A percentile compares a stretch with the other conserved stretches of the same genome.
Conservation (phyloP, 2,329 filamentous ascomycete species). For the Cladophialophora bantiana region DNA sequence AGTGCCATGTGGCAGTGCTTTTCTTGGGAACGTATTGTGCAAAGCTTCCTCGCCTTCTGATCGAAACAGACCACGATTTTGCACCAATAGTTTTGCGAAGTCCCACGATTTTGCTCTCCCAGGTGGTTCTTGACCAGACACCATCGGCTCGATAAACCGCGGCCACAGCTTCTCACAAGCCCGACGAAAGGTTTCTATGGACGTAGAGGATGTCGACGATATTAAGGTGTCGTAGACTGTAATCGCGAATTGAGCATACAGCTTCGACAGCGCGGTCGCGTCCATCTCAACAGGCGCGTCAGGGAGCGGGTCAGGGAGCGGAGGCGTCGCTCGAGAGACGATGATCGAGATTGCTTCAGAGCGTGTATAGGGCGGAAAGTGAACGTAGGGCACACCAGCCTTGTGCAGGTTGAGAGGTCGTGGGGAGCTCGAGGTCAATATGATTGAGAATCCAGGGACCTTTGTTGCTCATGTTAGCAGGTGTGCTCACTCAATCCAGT, state of each 20-base stretch:
- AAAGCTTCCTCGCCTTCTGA: constrained; percentile 54
- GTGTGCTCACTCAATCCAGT: constrained; percentile 23
- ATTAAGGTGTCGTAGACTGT: constrained; percentile 88
- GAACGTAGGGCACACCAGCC: constrained; percentile 74
- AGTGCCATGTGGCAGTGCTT: not conserved
- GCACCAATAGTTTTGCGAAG: constrained; percentile 80
- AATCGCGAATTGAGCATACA: constrained; percentile 73
- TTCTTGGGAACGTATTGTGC: constrained; percentile 44
- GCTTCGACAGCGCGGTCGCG: constrained; percentile 38
- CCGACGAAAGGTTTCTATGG: constrained; percentile 74
- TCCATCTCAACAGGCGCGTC: constrained; percentile 28
- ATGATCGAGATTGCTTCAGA: constrained; percentile 80
- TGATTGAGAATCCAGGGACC: constrained; percentile 78
- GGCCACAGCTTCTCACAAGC: constrained; percentile 82
- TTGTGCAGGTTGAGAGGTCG: constrained; percentile 73
- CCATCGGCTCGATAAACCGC: constrained; percentile 79
- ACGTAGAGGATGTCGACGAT: constrained; percentile 75
- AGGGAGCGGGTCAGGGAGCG: constrained; percentile 7
- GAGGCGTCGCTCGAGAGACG: constrained; percentile 52
- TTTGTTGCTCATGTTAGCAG: constrained; percentile 47
- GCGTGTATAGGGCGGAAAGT: constrained; percentile 85
- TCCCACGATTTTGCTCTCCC: constrained; percentile 71
- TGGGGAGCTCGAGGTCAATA: constrained; percentile 79
- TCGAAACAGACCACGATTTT: constrained; percentile 55
- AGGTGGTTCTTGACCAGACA: constrained; percentile 65